Evolutionary conservation across 2,329 filamentous ascomycete species (phyloP).

Genomic region (Penicillium sp.): DNA sequence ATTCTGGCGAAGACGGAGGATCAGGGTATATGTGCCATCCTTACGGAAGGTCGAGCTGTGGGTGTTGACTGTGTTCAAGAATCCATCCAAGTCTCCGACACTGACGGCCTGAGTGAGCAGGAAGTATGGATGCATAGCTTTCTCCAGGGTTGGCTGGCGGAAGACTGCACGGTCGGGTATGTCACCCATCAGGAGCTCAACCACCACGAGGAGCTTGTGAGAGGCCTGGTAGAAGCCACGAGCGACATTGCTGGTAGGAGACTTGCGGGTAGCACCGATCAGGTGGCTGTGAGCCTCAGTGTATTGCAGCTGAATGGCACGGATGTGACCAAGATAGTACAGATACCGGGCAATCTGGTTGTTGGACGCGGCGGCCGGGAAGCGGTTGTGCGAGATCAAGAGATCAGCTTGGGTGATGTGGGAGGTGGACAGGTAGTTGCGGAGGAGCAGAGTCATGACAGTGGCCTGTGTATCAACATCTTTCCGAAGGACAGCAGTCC

Average conservation of each 20-base stretch:
- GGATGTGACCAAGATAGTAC: conserved; percentile 95
- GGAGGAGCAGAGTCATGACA: conserved; percentile 89
- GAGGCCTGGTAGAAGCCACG: conserved; percentile 95
- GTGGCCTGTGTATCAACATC: conserved; percentile 97
- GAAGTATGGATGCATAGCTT: conserved; percentile 88
- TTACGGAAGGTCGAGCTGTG: conserved; percentile 84
- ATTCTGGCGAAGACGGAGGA: conserved; percentile 92
- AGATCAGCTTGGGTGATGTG: conserved; percentile 97
- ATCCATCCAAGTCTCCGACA: conserved; percentile 92
- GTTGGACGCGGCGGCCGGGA: conserved; percentile 91
- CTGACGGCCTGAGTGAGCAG: conserved; percentile 91
- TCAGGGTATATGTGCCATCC: conserved; percentile 93
- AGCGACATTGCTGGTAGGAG: conserved; percentile 83
- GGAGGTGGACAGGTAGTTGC: conserved; percentile 93
- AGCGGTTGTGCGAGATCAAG: conserved; percentile 91
- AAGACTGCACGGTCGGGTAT: conserved; percentile 95
- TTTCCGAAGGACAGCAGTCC: conserved; percentile 94
- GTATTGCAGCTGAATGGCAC: conserved; percentile 94
- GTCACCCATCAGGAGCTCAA: conserved; percentile 97
- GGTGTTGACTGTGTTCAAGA: conserved; percentile 80
- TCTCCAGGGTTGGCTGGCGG: conserved; percentile 83
- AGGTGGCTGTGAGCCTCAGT: conserved; percentile 95
- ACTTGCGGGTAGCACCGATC: conserved; percentile 90
- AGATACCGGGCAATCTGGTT: conserved; percentile 97
- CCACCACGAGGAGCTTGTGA: conserved; percentile 93